Evolutionary conservation across 2,329 filamentous ascomycete genomes (phyloP).

Genomic region (Penicillium hordei): DNA sequence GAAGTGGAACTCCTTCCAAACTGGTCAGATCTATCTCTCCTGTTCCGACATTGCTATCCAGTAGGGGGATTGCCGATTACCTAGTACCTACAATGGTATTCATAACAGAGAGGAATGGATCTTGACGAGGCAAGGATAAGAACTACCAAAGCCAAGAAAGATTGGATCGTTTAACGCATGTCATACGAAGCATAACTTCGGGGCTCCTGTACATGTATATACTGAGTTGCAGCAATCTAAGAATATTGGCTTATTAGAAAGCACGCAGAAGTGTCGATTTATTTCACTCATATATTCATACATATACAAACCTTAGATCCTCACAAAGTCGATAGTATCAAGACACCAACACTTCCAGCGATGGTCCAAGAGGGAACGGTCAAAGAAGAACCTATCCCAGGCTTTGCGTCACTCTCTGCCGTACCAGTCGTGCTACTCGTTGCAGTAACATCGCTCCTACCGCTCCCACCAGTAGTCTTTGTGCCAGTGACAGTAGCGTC

Average conservation of each 20-base stretch:
- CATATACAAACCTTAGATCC: no score
- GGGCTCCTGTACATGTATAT: not conserved
- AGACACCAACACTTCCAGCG: not conserved
- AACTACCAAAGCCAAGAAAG: not conserved
- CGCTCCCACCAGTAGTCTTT: not conserved
- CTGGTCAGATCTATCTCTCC: constrained; percentile 54
- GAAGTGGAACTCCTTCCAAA: constrained; percentile 58
- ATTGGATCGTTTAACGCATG: not conserved
- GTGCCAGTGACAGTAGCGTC: constrained; percentile 1
- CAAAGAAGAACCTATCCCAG: not conserved
- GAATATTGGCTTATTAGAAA: not conserved
- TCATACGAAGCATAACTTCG: not conserved
- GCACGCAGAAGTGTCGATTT: not conserved
- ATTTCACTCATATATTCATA: not conserved
- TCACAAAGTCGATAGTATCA: not conserved
- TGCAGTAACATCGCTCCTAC: not conserved
- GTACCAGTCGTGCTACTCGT: not conserved
- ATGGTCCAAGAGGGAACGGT: not conserved
- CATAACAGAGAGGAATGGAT: not conserved
- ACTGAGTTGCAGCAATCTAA: not conserved
- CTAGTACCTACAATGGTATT: not conserved
- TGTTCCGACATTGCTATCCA: constrained; percentile 55
- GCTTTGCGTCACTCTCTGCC: constrained; percentile 1
- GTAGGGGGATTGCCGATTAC: not conserved
- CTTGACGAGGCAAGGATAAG: not conserved